Evolutionary conservation across 768 basidiomycete species (phyloP), one percentile per base, ranked within the genome.

Genomic region (Russula emetica): DNA sequence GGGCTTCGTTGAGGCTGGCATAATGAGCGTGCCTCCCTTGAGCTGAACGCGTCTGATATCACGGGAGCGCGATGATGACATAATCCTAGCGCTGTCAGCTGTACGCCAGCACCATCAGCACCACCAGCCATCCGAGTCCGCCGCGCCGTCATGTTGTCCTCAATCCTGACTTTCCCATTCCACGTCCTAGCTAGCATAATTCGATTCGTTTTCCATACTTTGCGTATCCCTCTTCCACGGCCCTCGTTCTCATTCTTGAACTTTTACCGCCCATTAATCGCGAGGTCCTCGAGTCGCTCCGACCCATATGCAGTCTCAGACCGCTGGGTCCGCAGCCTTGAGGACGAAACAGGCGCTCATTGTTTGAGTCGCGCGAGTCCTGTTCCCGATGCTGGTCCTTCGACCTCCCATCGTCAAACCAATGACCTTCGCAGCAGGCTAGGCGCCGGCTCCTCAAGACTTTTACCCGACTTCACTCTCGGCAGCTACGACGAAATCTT

Each of bases 401-500:
- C 84, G 1, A 78, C 76, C 6, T 70, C 80, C 6, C 54, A 69
- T 30, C 80, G 73, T 20, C 71, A 79, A 1, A 71, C 80, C 14
- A 66, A 69, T 7, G 70, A 60, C 70, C 24, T 70, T 68, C 58
- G 71, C 68, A 34, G 68, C 69, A 32, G 72, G 72, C 14, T 63
- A 61, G 42, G 53, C 61, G 24, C 66, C n/a, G 40, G 69, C 63
- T 42, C 77, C 78, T 22, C 78, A 77, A 84, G 80, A 68, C 70
- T 85, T 14, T 75, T 96, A 1, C 94, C 94, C 0, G 90, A 93
- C 62, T 96, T 97, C 75, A 85, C 80, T 55, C 73, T 86, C 4
- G 89, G 90, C 1, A 81, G 83, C 20, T 98, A 98, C 72, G 93
- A 98, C 66, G 82, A 87, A 5, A 88, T 87, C 45, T 74, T 96